Base-by-base conservation (phyloP, 352 stramenopile genomes). In the Globisporangium acanthophoron region DNA sequence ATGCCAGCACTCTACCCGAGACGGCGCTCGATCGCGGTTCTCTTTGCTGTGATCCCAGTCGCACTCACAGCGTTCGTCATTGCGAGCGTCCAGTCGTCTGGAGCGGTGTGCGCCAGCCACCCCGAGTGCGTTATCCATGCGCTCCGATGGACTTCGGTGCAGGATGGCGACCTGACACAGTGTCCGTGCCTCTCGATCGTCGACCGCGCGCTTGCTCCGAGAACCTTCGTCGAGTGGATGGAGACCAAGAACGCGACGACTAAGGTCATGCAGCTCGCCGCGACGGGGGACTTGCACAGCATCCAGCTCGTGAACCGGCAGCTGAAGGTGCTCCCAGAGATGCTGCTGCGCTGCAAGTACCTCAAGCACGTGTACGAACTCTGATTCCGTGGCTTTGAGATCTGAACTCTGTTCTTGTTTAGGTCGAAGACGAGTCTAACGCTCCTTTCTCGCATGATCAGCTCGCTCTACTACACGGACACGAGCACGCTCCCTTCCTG, bases 121-220 rank as follows among this genome's bases (percentile, higher is more conserved):
- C 52, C 70, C 52, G 29, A 60, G 63, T 37, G 67, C 44, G 15
- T 37, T 16, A 49, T 62, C 58, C 41, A 54, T 13, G 43, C 51
- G 0, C 20, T 61, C 40, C 15, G 69, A 40, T 64, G 49, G 39
- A 46, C 35, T 5, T 24, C 33, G 5, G 21, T 35, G 27, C 37
- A 33, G 11, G 27, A 53, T 13, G 52, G 51, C 6, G 50, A 62
- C 12, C 48, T 16, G 39, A 65, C 33, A 9, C 55, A 66, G 29
- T 81, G 73, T 57, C 67, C 73, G 7, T 77, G 73, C 12, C 59
- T 62, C 0, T 58, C 66, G n/a, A 51, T 77, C 3, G 59, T 75
- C 18, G 65, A 77, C 35, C 39, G 54, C 7, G 61, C 70, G 44
- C 5, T 54, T 5, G 46, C 54, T 0, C 55, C 67, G 1, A 52